Evolutionary conservation across 163 green algal species (phyloP).

Genomic region (Scenedesmus sp.): DNA sequence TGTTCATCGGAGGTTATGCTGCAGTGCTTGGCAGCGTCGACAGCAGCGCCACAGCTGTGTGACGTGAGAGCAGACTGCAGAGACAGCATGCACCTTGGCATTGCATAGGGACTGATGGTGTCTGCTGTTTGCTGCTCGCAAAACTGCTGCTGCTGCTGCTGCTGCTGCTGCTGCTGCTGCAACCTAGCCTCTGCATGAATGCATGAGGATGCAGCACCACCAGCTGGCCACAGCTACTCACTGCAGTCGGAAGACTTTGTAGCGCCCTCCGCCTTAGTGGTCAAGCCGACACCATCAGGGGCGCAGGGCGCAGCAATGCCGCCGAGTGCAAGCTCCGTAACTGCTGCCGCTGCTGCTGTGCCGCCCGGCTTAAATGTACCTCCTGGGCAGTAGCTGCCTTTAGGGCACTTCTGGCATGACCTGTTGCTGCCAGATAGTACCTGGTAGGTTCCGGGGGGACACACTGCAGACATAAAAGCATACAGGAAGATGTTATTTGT

Average conservation of each 20-base stretch:
- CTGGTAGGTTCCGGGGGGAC: background rate
- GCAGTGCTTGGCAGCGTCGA: background rate
- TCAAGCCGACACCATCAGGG: background rate
- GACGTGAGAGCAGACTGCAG: background rate
- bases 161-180: background rate
- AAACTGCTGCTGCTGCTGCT: background rate
- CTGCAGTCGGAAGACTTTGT: background rate
- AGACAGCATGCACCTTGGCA: background rate
- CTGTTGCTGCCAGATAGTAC: background rate
- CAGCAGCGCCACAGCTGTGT: background rate
- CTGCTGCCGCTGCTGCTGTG: background rate
- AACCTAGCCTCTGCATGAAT: background rate
- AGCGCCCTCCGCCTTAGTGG: background rate
- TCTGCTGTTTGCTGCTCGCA: background rate
- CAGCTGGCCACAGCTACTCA: background rate
- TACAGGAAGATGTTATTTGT: no score
- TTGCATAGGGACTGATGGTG: background rate
- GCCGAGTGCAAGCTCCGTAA: background rate
- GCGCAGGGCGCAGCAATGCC: background rate
- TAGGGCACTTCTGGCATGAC: background rate
- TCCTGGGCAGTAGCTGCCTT: background rate
- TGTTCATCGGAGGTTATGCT: background rate
- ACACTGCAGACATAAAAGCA: background rate
- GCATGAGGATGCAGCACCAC: no score
- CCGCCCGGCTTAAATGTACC: background rate